Evolutionary conservation across 495 filamentous ascomycete genomes (phyloP).

Genomic region (Tuber borchii): DNA sequence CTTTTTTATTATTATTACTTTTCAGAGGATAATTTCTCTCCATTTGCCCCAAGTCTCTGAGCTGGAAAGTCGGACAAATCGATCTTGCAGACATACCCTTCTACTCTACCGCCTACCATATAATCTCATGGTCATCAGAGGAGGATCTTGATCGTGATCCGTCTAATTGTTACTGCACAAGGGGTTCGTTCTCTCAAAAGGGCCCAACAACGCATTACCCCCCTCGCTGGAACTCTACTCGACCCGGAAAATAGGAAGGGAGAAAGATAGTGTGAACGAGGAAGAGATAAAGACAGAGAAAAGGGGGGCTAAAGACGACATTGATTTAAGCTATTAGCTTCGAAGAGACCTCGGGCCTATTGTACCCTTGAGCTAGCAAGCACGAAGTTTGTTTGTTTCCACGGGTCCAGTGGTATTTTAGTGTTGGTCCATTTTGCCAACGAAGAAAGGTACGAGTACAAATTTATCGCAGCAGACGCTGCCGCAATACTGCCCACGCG

Average conservation of each 20-base stretch:
- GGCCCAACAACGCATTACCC: neutral
- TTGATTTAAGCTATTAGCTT: conserved; percentile 2
- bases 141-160: neutral
- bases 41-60: neutral
- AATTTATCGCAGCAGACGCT: neutral
- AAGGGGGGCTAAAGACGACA: neutral
- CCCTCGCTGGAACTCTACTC: neutral
- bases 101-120: neutral
- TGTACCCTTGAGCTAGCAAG: conserved; percentile 4
- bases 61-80: neutral
- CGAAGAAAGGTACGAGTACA: neutral
- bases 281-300: neutral
- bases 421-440: neutral
- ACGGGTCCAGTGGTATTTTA: conserved; percentile 2
- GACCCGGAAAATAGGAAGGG: neutral
- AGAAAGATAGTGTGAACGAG: neutral
- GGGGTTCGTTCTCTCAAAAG: neutral
- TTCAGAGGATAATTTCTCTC: neutral
- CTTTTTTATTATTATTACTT: conserved; percentile 7
- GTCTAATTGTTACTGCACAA: neutral
- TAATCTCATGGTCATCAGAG: neutral
- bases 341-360: neutral
- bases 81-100: conserved; percentile 1
- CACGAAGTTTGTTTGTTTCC: neutral
- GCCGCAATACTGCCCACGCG: neutral